Evolutionary conservation across 2,329 filamentous ascomycete species (phyloP).

Genomic region (Stromatinia cepivora): DNA sequence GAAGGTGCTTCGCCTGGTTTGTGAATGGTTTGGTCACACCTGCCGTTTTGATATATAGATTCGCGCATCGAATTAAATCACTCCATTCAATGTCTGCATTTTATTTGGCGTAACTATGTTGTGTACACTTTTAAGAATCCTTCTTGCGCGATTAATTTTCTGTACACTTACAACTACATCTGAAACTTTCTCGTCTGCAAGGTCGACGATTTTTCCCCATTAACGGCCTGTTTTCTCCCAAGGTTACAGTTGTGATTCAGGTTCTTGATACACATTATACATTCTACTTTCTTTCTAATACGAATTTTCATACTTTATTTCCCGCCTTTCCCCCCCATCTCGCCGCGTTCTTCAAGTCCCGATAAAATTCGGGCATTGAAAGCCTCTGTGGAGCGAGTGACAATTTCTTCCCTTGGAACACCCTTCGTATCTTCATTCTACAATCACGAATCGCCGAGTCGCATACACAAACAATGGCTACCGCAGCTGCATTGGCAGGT

Average conservation of each 20-base stretch:
- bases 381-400: neutral
- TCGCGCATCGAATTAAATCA: neutral
- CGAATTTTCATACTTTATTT: neutral
- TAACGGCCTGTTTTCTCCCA: neutral
- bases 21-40: neutral
- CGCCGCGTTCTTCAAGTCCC: no score
- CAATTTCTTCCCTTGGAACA: no score
- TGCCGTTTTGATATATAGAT: neutral
- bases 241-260: neutral
- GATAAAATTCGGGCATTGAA: neutral
- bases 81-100: neutral
- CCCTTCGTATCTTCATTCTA: neutral
- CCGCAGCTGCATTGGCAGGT: neutral
- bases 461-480: constrained; percentile 7
- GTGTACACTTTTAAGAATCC: neutral
- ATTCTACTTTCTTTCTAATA: neutral
- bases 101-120: neutral
- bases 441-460: neutral
- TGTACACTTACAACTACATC: neutral
- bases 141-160: neutral
- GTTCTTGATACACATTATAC: neutral
- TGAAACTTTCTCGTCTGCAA: neutral
- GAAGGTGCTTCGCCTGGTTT: neutral
- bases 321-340: neutral
- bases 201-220: neutral